Conservation (phyloP, 345 rosid genomes). For the Corchorus olitorius region DNA sequence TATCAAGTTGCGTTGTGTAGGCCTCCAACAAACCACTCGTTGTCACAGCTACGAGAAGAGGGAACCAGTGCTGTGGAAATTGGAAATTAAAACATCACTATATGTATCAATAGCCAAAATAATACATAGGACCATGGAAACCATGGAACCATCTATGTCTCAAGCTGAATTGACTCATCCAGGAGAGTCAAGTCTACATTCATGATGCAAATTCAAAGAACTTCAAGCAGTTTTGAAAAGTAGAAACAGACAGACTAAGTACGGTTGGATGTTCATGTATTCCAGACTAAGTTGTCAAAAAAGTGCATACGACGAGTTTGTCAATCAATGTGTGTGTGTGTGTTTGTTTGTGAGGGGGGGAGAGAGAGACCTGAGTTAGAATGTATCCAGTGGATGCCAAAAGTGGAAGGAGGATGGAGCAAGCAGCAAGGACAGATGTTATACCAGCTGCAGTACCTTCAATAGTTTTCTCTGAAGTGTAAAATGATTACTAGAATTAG, state of each 20-base stretch:
- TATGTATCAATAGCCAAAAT: not conserved
- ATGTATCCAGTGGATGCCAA: constrained; percentile 87
- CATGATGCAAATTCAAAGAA: not conserved
- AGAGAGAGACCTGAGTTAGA: constrained; percentile 54
- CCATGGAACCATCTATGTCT: not conserved
- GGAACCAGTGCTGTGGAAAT: constrained; percentile 80
- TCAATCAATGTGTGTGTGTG: too few species aligned
- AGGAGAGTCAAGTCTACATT: not conserved
- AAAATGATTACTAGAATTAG: constrained; percentile 22
- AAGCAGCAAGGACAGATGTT: constrained; percentile 77
- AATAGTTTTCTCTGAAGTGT: constrained; percentile 75
- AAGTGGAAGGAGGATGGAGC: constrained; percentile 76
- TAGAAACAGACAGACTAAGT: too few species aligned
- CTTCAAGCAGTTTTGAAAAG: too few species aligned
- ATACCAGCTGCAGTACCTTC: constrained; percentile 99
- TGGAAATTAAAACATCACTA: constrained; percentile 4
- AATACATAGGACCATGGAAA: not conserved
- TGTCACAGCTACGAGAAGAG: constrained; percentile 71
- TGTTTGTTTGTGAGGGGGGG: too few species aligned
- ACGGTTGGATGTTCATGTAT: too few species aligned
- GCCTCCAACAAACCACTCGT: constrained; percentile 92
- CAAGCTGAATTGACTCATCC: not conserved
- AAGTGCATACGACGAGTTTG: too few species aligned
- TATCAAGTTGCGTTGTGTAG: constrained; percentile 89
- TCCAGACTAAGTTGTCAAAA: too few species aligned